Conservation (phyloP, 495 filamentous ascomycete species). For the Usnea hakonensis region DNA sequence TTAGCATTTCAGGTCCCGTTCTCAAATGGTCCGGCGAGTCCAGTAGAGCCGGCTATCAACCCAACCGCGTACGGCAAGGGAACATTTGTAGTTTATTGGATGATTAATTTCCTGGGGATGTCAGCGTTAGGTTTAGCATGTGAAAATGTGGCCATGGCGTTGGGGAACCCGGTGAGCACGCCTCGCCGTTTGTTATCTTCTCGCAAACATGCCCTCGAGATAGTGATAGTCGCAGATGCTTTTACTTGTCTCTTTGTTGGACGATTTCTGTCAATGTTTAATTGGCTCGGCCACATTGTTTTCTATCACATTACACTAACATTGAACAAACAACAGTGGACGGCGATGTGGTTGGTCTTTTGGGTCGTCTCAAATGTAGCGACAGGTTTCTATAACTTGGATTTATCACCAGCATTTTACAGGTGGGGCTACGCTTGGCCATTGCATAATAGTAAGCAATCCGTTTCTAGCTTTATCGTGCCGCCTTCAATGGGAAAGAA, state of each 20-base stretch:
- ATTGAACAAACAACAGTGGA: constrained; percentile 34
- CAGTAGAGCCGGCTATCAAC: constrained; percentile 37
- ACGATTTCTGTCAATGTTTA: background rate
- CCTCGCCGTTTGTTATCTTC: background rate
- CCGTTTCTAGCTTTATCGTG: background rate
- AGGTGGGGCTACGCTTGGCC: constrained; percentile 65
- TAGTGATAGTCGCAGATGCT: background rate
- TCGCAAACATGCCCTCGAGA: background rate
- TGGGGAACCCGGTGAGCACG: constrained; percentile 43
- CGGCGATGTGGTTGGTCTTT: constrained; percentile 62
- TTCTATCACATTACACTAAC: background rate
- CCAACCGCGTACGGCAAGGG: constrained; percentile 52
- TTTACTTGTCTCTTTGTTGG: background rate
- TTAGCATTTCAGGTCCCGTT: constrained; percentile 62
- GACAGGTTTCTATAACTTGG: constrained; percentile 56
- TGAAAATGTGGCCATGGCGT: constrained; percentile 65
- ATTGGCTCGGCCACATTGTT: background rate
- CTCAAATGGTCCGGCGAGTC: constrained; percentile 35
- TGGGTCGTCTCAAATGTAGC: constrained; percentile 67
- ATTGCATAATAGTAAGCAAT: constrained; percentile 41
- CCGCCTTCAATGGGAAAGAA: background rate
- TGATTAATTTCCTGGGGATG: constrained; percentile 68
- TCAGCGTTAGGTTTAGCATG: constrained; percentile 58
- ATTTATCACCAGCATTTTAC: constrained; percentile 54
- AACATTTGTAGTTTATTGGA: constrained; percentile 64